phyloP scores from a whole-genome alignment of 208 protist species.

The Leishmania arabica region DNA sequence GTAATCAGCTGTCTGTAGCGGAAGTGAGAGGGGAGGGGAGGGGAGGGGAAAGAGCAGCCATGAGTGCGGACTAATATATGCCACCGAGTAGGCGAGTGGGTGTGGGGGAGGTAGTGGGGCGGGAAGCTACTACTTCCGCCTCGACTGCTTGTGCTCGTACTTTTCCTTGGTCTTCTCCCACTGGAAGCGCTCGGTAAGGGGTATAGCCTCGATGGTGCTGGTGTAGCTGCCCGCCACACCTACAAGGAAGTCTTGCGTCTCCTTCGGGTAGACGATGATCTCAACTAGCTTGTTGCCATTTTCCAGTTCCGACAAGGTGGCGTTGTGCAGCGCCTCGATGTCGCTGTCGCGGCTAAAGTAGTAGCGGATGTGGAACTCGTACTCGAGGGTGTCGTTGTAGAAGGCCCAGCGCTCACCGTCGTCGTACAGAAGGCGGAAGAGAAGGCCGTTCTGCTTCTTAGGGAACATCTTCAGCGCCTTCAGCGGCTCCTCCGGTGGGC shows the following conservation, averaged over 20 bases:
- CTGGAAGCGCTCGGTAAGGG: constrained; percentile 59
- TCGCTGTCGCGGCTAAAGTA: constrained; percentile 60
- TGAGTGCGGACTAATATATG: background rate
- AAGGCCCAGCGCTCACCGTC: constrained; percentile 70
- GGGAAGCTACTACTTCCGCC: background rate
- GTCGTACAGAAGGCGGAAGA: constrained; percentile 68
- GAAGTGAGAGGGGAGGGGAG: background rate
- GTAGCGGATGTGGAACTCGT: constrained; percentile 76
- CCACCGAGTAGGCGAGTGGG: background rate
- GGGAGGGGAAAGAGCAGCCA: background rate
- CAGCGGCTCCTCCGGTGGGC: constrained; percentile 45
- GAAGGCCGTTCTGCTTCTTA: constrained; percentile 65
- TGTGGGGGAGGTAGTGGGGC: background rate
- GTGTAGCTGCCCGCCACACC: constrained; percentile 75
- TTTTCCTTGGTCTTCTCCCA: constrained; percentile 58
- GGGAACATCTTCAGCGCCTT: constrained; percentile 75
- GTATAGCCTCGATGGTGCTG: constrained; percentile 69
- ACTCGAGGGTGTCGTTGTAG: constrained; percentile 79
- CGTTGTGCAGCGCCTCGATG: constrained; percentile 55
- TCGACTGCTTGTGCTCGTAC: constrained; percentile 22
- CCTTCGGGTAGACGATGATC: constrained; percentile 73
- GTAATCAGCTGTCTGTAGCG: background rate
- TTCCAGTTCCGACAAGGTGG: constrained; percentile 60
- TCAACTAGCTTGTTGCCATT: constrained; percentile 63
- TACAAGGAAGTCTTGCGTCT: constrained; percentile 69